Evolutionary conservation across 2,329 filamentous ascomycete species (phyloP), one percentile per base, ranked within the genome.

Genomic region (Fusarium haematococcum): DNA sequence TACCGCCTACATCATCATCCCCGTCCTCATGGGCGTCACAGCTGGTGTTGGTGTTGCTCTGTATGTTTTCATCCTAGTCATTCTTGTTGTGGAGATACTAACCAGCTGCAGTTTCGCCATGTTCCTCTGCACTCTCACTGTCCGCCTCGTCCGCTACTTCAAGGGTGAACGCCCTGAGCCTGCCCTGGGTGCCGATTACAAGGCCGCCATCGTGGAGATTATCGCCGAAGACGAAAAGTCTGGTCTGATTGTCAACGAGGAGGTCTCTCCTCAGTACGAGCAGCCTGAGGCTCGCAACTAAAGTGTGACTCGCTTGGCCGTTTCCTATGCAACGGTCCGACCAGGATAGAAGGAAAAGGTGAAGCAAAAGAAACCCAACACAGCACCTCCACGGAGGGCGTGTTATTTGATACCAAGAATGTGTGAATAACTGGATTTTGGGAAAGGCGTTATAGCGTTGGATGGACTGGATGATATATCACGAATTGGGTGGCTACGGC

Each of bases 31-130:
- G 73, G 93, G 93, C 68, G 87, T 94, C 73, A 87, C 90, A 27
- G 91, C 91, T 52, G 93, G 93, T 78, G 88, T 94, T 64, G 86
- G 87, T 33, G 90, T 92, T 72, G 92, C 92, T 81, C 81, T 93
- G 87, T 89, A 85, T 80, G 87, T 85, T 39, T 52, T 30, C 32
- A 45, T 25, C 10, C n/a, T 16, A 25, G 33, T 6, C 30, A 18
- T 16, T 35, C 35, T 30, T 37, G 1, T 11, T 16, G 41, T 20
- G 20, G 30, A 18, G 8, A 57, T 65, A 39, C 83, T 85, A 76
- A 85, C 74, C 20, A 52, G 30, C 16, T 20, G 52, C 64, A 89
- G 87, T 45, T 80, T 94, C 56, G 92, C 91, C 64, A 92, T 94
- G 88, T 83, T 91, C 67, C 81, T 92, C 45, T 92, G 91, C 71